A percentile compares a stretch with the other conserved stretches of the same genome.
Conservation (phyloP, 208 protist species). For the Trypanosoma rangeli region DNA sequence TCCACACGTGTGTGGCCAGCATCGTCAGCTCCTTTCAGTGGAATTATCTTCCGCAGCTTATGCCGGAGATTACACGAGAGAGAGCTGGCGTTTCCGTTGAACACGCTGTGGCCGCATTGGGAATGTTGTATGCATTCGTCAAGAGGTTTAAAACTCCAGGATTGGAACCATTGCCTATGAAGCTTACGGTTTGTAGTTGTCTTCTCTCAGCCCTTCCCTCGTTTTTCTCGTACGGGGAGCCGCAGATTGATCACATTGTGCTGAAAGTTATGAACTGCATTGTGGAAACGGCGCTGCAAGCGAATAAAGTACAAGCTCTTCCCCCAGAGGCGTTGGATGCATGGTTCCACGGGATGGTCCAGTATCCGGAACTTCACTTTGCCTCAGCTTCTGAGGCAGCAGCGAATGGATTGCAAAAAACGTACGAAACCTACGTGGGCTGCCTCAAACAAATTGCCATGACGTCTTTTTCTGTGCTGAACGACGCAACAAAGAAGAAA, state of each 20-base stretch:
- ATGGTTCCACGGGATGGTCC: slow-evolving; percentile 60
- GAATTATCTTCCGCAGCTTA: slow-evolving; percentile 76
- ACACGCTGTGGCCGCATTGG: slow-evolving; percentile 46
- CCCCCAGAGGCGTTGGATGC: slow-evolving; percentile 46
- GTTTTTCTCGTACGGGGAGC: slow-evolving; percentile 70
- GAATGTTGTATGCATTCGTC: slow-evolving; percentile 72
- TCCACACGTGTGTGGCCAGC: slow-evolving; percentile 56
- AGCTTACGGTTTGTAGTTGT: slow-evolving; percentile 42
- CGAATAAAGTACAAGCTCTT: slow-evolving; percentile 38
- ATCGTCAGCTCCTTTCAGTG: slow-evolving; percentile 77
- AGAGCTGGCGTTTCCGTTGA: slow-evolving; percentile 27
- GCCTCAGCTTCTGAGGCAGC: slow-evolving; percentile 26
- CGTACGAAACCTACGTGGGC: slow-evolving; percentile 66
- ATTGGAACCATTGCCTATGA: slow-evolving; percentile 44
- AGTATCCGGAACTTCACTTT: slow-evolving; percentile 68
- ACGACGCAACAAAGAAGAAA: slow-evolving; percentile 73
- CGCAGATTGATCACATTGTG: slow-evolving; percentile 61
- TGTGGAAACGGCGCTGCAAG: slow-evolving; percentile 60
- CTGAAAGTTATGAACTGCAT: slow-evolving; percentile 86
- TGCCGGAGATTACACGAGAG: slow-evolving; percentile 42
- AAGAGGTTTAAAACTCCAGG: slow-evolving; percentile 73
- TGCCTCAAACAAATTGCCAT: slow-evolving; percentile 85
- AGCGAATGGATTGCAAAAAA: slow-evolving; percentile 40
- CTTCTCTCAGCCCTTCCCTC: slow-evolving; percentile 50
- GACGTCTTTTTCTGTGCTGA: slow-evolving; percentile 71